Evolutionary conservation across 768 basidiomycete species (phyloP).

Genomic region (Dioszegia hungarica): DNA sequence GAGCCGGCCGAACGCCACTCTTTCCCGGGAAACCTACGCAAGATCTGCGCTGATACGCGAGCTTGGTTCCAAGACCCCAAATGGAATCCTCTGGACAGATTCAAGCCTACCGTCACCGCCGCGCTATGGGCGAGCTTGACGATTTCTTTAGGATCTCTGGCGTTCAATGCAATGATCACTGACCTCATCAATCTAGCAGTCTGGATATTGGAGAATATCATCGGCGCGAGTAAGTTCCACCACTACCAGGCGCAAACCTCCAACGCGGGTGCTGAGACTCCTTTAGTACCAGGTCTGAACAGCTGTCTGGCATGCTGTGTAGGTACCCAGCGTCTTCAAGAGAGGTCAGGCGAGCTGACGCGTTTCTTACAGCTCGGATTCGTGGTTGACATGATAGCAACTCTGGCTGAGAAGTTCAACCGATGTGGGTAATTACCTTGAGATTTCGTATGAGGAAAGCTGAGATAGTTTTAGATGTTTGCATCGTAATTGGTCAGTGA

Average conservation of each 20-base stretch:
- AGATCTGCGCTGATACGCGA: not conserved
- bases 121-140: not conserved
- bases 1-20: too few relatives aligned
- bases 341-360: not conserved
- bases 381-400: not conserved
- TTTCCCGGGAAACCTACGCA: too few relatives aligned
- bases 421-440: not conserved
- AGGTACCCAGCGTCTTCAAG: not conserved
- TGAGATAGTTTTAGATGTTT: not conserved
- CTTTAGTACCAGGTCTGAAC: not conserved
- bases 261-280: not conserved
- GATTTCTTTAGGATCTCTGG: not conserved
- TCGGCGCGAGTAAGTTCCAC: not conserved
- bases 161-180: conserved; percentile 4
- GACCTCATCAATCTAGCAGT: conserved; percentile 1
- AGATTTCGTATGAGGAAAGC: not conserved
- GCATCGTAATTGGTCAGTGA: conserved; percentile 4
- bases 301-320: not conserved
- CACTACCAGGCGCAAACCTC: not conserved
- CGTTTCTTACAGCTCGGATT: not conserved
- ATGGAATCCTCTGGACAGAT: not conserved
- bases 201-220: conserved; percentile 1
- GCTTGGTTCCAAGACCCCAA: not conserved
- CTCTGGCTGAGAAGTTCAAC: conserved; percentile 3
- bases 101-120: not conserved